Conservation (phyloP, 768 basidiomycete species). For the Tulasnella sp. region DNA sequence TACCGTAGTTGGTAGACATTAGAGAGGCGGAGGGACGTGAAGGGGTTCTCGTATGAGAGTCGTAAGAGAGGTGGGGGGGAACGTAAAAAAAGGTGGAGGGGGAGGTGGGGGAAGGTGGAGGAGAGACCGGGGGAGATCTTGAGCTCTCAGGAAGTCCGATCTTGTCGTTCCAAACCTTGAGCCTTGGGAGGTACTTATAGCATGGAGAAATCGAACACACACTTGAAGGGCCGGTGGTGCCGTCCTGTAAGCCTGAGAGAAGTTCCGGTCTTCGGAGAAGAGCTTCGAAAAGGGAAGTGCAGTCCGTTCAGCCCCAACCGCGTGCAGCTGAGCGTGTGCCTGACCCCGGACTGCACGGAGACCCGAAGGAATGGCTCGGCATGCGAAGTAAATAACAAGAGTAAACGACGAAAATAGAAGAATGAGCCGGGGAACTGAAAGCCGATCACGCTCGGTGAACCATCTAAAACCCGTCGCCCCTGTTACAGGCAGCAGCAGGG, state of each 20-base stretch:
- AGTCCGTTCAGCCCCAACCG: background rate
- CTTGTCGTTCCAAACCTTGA: background rate
- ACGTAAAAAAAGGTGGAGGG: background rate
- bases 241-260: background rate
- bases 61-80: background rate
- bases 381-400: background rate
- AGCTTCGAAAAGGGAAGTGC: background rate
- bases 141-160: background rate
- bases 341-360: constrained; percentile 1
- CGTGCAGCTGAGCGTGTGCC: background rate
- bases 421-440: background rate
- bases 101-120: background rate
- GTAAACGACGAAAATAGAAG: background rate
- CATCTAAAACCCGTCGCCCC: background rate
- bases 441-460: background rate
- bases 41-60: background rate
- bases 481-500: background rate
- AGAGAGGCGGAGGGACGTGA: no score
- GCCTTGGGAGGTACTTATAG: background rate
- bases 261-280: background rate
- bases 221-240: background rate
- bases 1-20: background rate
- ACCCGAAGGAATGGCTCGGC: background rate
- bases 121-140: background rate
- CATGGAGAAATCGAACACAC: background rate